Evolutionary conservation across 805 yeast species (phyloP).

Genomic region (Pichia sporocuriosa): DNA sequence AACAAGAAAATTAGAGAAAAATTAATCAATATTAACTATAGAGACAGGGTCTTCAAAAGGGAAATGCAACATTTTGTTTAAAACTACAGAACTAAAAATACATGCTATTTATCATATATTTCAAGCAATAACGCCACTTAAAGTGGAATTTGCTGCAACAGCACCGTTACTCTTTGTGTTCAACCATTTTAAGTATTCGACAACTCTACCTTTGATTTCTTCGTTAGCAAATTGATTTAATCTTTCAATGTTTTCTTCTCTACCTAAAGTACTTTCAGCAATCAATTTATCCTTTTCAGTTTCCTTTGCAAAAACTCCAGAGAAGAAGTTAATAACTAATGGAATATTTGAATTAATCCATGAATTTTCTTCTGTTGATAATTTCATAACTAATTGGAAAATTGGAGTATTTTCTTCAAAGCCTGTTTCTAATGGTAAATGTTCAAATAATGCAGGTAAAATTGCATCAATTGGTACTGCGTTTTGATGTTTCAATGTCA

Average conservation of each 20-base stretch:
- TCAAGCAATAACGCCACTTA: constrained; percentile 36
- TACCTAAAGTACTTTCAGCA: constrained; percentile 72
- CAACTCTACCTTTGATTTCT: constrained; percentile 56
- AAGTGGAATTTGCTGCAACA: constrained; percentile 45
- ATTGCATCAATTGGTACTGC: constrained; percentile 75
- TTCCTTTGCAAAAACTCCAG: constrained; percentile 67
- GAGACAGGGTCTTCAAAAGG: too few species aligned
- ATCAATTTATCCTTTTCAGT: constrained; percentile 63
- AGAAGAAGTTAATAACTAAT: constrained; percentile 59
- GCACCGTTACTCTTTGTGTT: constrained; percentile 59
- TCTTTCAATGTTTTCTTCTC: constrained; percentile 75
- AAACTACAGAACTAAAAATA: not conserved
- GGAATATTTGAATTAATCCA: constrained; percentile 51
- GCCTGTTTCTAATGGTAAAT: constrained; percentile 81
- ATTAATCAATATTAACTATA: too few species aligned
- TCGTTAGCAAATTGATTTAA: constrained; percentile 71
- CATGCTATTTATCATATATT: constrained; percentile 1
- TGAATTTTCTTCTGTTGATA: constrained; percentile 50
- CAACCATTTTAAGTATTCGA: constrained; percentile 66
- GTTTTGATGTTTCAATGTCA: constrained; percentile 65
- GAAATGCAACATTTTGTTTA: constrained; percentile 1
- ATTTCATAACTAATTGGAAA: constrained; percentile 64
- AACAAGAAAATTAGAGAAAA: not conserved
- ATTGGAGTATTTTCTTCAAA: constrained; percentile 92
- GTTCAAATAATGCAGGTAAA: constrained; percentile 64